Base-by-base conservation (phyloP, 805 yeast species). In the Jamesozyma piceae region DNA sequence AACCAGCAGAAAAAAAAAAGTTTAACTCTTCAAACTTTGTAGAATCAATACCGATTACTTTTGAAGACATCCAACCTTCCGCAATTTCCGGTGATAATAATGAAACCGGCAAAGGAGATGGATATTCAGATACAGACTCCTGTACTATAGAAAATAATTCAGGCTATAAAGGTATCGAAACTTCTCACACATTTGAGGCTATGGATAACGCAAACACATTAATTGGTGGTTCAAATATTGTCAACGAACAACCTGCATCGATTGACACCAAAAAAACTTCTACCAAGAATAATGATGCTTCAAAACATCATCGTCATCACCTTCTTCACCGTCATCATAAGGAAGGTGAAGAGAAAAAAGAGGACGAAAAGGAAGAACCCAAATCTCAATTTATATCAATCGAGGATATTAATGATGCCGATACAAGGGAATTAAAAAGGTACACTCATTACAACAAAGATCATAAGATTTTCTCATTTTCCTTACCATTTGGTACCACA, bases 401-500 rank as follows among this genome's bases (percentile, higher is more conserved):
- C 17, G 48, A 46, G 28, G 48, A 42, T 26, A 34, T 33, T 19
- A 43, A 45, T 37, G 48, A 48, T 38, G 39, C 33, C 17, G 51
- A 49, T 30, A 49, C 49, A 8, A 38, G 35, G 20, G 48, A 38
- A 14, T 35, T 44, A 34, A 39, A 46, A 37, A 33, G 37, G 10
- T 33, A 39, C 20, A 37, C 43, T 11, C 30, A 33, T 19, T 42
- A 22, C 19, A 48, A 48, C 24, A 40, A 44, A 30, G 46, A 46
- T 37, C 64, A 62, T 39, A 62, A 62, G 49, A 54, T 64, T 33
- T 65, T 66, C 49, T 51, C 69, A 4, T 62, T 67, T 46, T 49
- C 61, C 6, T 49, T 67, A n/a, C 71, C 73, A 1, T 60, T 66
- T 38, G 69, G 70, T 20, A 64, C 64, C 1, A 58, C 54, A 15